Conservation (phyloP, 345 rosid genomes). For the Dimocarpus longan region DNA sequence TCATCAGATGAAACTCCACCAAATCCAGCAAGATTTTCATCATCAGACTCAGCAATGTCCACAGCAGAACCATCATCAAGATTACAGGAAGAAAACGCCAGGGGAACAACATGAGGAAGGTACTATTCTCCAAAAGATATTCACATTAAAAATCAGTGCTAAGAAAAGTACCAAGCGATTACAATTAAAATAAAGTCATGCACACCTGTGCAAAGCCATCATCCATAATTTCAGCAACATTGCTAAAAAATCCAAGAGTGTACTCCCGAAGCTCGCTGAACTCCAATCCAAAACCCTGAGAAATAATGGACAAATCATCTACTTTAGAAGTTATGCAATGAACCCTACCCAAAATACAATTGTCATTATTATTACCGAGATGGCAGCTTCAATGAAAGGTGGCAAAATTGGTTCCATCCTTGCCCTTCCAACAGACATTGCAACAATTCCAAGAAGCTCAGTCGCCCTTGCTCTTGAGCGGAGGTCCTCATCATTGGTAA, state of each 20-base stretch:
- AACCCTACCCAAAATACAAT: constrained; percentile 20
- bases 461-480: constrained; percentile 96
- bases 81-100: constrained; percentile 89
- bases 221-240: constrained; percentile 91
- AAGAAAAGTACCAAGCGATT: constrained; percentile 18
- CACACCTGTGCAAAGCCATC: constrained; percentile 81
- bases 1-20: constrained; percentile 98
- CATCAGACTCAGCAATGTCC: constrained; percentile 87
- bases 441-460: constrained; percentile 98
- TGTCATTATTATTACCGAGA: constrained; percentile 59
- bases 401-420: constrained; percentile 86
- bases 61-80: constrained; percentile 99
- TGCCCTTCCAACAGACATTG: constrained; percentile 90
- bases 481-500: constrained; percentile 86
- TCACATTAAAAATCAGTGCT: constrained; percentile 4
- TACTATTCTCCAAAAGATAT: constrained; percentile 56
- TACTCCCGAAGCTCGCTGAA: constrained; percentile 98
- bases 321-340: neutral
- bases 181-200: constrained; percentile 23
- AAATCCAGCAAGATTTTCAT: constrained; percentile 80
- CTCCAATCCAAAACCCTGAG: constrained; percentile 89
- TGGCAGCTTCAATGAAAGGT: constrained; percentile 94
- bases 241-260: constrained; percentile 98
- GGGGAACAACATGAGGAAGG: constrained; percentile 88
- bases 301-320: constrained; percentile 24